These are phyloP conservation scores for Penicillium fimorum DNA, from an alignment of 495 filamentous ascomycete species.

Conservation along the genomic window DNA sequence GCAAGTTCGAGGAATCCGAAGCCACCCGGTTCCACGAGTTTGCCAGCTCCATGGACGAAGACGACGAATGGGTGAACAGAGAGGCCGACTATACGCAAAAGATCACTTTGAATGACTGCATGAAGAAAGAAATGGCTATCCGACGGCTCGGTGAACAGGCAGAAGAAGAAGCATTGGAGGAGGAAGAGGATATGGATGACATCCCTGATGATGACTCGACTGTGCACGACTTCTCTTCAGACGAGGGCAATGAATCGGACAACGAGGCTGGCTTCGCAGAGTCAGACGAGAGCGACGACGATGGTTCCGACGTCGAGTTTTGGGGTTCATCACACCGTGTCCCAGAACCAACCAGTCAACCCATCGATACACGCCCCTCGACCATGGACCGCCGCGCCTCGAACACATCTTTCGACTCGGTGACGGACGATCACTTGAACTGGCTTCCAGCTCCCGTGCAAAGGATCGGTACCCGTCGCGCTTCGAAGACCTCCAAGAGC, in stretches of 20 bases:
- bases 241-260: conserved; percentile 88
- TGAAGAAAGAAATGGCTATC: conserved; percentile 87
- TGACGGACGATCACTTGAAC: conserved; percentile 44
- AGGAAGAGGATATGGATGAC: conserved; percentile 58
- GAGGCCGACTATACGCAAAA: conserved; percentile 60
- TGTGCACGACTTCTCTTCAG: conserved; percentile 60
- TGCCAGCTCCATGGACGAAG: conserved; percentile 72
- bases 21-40: conserved; percentile 89
- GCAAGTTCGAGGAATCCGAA: conserved; percentile 62
- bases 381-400: conserved; percentile 51
- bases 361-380: conserved; percentile 47
- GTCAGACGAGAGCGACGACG: conserved; percentile 76
- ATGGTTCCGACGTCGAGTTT: conserved; percentile 67
- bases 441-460: conserved; percentile 34
- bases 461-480: conserved; percentile 28
- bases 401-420: conserved; percentile 64
- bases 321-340: conserved; percentile 69
- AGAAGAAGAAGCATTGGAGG: conserved; percentile 77
- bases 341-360: conserved; percentile 53
- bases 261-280: conserved; percentile 92
- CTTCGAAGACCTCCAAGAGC: conserved; percentile 42
- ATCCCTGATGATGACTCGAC: conserved; percentile 60
- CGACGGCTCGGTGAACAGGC: conserved; percentile 85
- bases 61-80: conserved; percentile 83
- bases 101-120: conserved; percentile 83